These are phyloP conservation scores for Lipomyces yamanashiensis DNA, from an alignment of 805 yeast species.

Conservation along the genomic window DNA sequence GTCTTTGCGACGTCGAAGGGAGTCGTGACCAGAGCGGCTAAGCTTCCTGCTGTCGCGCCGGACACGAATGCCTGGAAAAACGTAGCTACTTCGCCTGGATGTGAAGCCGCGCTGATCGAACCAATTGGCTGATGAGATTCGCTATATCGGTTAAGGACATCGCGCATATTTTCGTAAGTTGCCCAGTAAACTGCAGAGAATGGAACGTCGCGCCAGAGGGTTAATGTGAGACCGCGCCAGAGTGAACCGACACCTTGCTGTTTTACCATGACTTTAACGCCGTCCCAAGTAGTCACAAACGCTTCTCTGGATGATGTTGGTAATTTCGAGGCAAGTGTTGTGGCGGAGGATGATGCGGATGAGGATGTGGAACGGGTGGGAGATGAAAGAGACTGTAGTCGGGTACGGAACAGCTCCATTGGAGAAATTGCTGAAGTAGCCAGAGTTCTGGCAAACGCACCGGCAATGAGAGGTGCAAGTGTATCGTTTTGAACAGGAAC, in stretches of 20 bases:
- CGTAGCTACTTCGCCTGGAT: conserved; percentile 38
- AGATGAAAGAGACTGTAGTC: conserved; percentile 72
- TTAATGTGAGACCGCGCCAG: conserved; percentile 83
- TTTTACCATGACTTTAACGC: conserved; percentile 57
- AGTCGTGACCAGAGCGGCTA: conserved; percentile 86
- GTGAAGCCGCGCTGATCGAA: neutral
- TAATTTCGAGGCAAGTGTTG: neutral
- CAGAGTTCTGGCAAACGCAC: conserved; percentile 77
- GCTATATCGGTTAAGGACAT: conserved; percentile 14
- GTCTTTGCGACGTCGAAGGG: conserved; percentile 99
- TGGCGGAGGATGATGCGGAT: too few species aligned
- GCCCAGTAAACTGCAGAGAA: conserved; percentile 93
- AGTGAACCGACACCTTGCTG: conserved; percentile 64
- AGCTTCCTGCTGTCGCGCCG: conserved; percentile 81
- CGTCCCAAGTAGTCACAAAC: conserved; percentile 55
- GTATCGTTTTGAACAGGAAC: conserved; percentile 57
- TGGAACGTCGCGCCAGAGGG: conserved; percentile 97
- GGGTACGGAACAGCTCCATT: conserved; percentile 80
- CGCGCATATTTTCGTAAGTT: conserved; percentile 35
- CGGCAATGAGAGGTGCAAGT: conserved; percentile 80
- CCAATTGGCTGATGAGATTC: conserved; percentile 3
- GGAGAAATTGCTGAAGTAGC: conserved; percentile 90
- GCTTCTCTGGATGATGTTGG: conserved; percentile 37
- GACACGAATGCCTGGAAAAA: conserved; percentile 59
- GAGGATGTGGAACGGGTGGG: conserved; percentile 6